These are phyloP conservation scores for Candida buenavistaensis DNA, from an alignment of 1,139 yeast species.

Conservation along the genomic window DNA sequence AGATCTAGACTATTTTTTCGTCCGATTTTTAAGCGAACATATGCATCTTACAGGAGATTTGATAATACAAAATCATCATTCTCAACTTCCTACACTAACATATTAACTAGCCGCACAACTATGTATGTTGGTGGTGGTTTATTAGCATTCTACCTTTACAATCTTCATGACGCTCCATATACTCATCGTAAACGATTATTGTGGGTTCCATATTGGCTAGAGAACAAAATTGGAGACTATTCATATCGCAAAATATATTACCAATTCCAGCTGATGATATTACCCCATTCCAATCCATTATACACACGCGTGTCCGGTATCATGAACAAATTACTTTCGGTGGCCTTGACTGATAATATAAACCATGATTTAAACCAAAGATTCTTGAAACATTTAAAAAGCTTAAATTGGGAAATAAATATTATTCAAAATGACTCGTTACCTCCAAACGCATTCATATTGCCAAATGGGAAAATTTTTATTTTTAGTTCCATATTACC, in stretches of 20 bases:
- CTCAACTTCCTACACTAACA: slow-evolving; percentile 12
- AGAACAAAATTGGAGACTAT: slow-evolving; percentile 63
- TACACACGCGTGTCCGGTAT: slow-evolving; percentile 56
- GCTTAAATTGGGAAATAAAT: slow-evolving; percentile 76
- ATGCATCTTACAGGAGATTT: slow-evolving; percentile 25
- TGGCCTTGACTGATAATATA: slow-evolving; percentile 39
- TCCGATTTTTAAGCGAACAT: slow-evolving; percentile 7
- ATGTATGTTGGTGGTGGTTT: slow-evolving; percentile 22
- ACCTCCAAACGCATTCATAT: slow-evolving; percentile 94
- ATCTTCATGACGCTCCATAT: slow-evolving; percentile 80
- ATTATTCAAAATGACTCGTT: slow-evolving; percentile 62
- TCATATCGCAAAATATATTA: slow-evolving; percentile 61
- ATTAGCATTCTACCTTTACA: slow-evolving; percentile 54
- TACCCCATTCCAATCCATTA: slow-evolving; percentile 56
- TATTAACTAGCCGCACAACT: slow-evolving; percentile 19
- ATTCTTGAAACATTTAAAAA: slow-evolving; percentile 34
- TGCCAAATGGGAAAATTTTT: slow-evolving; percentile 95
- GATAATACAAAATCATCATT: slow-evolving; percentile 15
- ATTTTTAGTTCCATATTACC: slow-evolving; percentile 79
- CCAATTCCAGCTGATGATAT: slow-evolving; percentile 45
- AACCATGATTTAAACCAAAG: slow-evolving; percentile 21
- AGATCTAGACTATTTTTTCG: slow-evolving; percentile 2
- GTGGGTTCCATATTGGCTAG: slow-evolving; percentile 70
- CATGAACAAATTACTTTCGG: slow-evolving; percentile 64
- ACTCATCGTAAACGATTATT: slow-evolving; percentile 73